phyloP scores from a whole-genome alignment of 2,329 filamentous ascomycete species.

The Beauveria bassiana region DNA sequence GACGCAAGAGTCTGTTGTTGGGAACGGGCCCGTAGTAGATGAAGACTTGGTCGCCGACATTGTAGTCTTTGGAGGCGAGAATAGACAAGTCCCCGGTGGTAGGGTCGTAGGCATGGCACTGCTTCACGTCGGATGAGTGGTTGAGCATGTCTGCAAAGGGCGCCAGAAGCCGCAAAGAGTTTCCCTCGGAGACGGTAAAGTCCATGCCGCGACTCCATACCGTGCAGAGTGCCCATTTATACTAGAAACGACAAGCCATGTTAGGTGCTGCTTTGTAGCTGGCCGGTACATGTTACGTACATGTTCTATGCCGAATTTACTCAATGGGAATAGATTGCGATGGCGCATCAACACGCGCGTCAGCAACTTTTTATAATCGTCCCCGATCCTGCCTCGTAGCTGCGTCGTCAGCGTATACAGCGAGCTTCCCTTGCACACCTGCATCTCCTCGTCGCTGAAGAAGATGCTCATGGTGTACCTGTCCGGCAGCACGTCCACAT shows the following conservation, averaged over 20 bases:
- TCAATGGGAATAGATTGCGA: conserved; percentile 25
- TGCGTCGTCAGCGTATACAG: conserved; percentile 26
- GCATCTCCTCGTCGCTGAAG: conserved; percentile 25
- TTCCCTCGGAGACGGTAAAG: conserved; percentile 16
- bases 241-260: conserved; percentile 16
- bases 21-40: conserved; percentile 26
- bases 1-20: conserved; percentile 28
- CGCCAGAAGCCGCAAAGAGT: conserved; percentile 16
- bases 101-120: conserved; percentile 27
- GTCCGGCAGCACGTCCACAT: conserved; percentile 23
- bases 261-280: no score
- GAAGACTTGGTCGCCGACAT: conserved; percentile 28
- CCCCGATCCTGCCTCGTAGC: conserved; percentile 20
- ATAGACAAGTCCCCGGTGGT: conserved; percentile 25
- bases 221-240: conserved; percentile 26
- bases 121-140: conserved; percentile 25
- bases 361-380: conserved; percentile 23
- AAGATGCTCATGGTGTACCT: conserved; percentile 28
- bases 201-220: conserved; percentile 26
- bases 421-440: conserved; percentile 26
- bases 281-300: conserved; percentile 15
- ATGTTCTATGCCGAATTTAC: conserved; percentile 25
- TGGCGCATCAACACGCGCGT: conserved; percentile 21
- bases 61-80: conserved; percentile 17
- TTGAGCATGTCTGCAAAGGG: conserved; percentile 31